phyloP scores from a whole-genome alignment of 2,329 filamentous ascomycete species.

The Fusarium burgessii region DNA sequence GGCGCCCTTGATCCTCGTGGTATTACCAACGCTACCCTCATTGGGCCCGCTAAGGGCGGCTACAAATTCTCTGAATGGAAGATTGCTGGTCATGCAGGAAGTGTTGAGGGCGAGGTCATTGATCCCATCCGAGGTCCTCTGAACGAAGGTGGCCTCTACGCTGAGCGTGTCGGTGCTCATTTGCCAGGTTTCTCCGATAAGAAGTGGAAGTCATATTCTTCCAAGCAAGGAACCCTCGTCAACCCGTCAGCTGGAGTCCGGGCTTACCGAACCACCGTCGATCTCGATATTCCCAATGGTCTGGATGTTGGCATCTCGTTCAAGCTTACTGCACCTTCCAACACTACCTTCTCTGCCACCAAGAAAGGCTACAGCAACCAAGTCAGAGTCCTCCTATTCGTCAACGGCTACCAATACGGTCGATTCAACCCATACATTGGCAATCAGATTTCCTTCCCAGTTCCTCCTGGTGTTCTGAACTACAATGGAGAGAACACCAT shows the following conservation, averaged over 20 bases:
- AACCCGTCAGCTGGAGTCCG: conserved; percentile 63
- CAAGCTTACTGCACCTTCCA: conserved; percentile 59
- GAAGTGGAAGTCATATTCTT: conserved; percentile 53
- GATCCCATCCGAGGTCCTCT: conserved; percentile 67
- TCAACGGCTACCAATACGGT: conserved; percentile 75
- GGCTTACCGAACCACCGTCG: conserved; percentile 66
- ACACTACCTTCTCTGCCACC: conserved; percentile 53
- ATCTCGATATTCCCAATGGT: conserved; percentile 62
- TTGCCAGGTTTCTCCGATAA: conserved; percentile 66
- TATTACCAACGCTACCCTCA: conserved; percentile 64
- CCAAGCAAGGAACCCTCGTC: conserved; percentile 52
- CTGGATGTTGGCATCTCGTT: conserved; percentile 70
- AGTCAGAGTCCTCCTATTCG: conserved; percentile 66
- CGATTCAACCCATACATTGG: conserved; percentile 71
- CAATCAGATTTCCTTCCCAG: conserved; percentile 69
- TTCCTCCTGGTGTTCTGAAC: conserved; percentile 69
- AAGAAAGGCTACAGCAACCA: conserved; percentile 51
- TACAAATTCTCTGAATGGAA: conserved; percentile 66
- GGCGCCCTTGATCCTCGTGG: conserved; percentile 62
- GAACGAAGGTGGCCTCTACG: conserved; percentile 69
- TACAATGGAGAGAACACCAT: conserved; percentile 70
- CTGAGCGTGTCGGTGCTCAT: conserved; percentile 69
- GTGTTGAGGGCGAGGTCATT: conserved; percentile 59
- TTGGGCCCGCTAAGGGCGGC: conserved; percentile 49
- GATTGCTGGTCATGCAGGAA: conserved; percentile 67